A percentile compares a stretch with the other conserved stretches of the same genome.
These are phyloP conservation scores for Mentha longifolia DNA, from an alignment of 257 asterid species.

Conservation along the genomic window DNA sequence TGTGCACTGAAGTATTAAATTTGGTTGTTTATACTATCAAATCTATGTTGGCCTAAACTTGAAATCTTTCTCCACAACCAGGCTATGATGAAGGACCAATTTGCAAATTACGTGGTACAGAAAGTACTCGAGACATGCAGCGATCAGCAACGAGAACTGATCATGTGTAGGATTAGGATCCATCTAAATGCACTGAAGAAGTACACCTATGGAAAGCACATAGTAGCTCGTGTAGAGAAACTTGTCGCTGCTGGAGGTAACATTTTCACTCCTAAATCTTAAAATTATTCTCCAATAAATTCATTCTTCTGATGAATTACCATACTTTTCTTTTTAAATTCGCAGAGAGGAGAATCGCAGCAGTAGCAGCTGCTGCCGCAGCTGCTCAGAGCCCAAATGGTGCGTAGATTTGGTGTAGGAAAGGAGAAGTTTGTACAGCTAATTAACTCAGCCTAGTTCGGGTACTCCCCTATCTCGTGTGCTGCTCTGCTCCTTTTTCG, in stretches of 20 bases:
- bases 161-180: constrained; percentile 66
- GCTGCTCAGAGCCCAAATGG: constrained; percentile 49
- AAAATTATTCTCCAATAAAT: background rate
- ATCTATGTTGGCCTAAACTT: constrained; percentile 7
- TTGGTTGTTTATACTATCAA: background rate
- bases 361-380: constrained; percentile 36
- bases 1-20: no score
- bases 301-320: background rate
- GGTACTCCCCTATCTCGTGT: constrained; percentile 33
- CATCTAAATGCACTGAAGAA: constrained; percentile 80
- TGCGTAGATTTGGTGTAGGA: constrained; percentile 43
- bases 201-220: constrained; percentile 78
- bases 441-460: constrained; percentile 71
- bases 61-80: constrained; percentile 24
- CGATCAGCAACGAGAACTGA: constrained; percentile 77
- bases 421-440: constrained; percentile 61
- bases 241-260: constrained; percentile 78
- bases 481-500: constrained; percentile 25
- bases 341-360: constrained; percentile 60
- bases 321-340: background rate
- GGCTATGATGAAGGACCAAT: constrained; percentile 89
- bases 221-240: constrained; percentile 81
- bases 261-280: background rate
- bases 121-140: constrained; percentile 79
- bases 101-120: constrained; percentile 75